Conservation (phyloP, 345 rosid species). For the Sisymbrium irio region DNA sequence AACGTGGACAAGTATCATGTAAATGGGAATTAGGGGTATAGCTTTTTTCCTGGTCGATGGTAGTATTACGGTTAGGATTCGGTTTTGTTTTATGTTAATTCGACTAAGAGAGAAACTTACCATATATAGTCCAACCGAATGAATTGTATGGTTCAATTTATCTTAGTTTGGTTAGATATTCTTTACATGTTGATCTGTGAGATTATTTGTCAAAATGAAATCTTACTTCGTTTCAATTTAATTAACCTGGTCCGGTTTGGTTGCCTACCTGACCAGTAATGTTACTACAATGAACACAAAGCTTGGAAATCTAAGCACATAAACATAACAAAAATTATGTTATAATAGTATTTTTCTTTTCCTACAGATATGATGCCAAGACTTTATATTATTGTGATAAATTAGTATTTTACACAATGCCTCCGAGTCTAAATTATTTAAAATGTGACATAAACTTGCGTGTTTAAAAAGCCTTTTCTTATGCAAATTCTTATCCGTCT, state of each 20-base stretch:
- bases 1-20: neutral
- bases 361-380: neutral
- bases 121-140: neutral
- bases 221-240: neutral
- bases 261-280: conserved; percentile 16
- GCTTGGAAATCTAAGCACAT: neutral
- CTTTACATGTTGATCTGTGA: neutral
- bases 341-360: neutral
- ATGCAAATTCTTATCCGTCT: conserved; percentile 14
- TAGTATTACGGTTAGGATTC: neutral
- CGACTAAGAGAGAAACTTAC: neutral
- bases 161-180: neutral
- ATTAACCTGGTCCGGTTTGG: conserved; percentile 19
- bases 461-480: conserved; percentile 11
- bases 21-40: neutral
- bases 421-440: neutral
- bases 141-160: neutral
- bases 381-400: neutral
- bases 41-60: no score
- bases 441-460: conserved; percentile 16
- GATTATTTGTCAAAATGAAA: neutral
- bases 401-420: neutral
- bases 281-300: conserved; percentile 1
- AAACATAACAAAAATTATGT: neutral
- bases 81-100: neutral